Evolutionary conservation across 139 green algal genomes (phyloP).

Genomic region (Volvox reticuliferus): DNA sequence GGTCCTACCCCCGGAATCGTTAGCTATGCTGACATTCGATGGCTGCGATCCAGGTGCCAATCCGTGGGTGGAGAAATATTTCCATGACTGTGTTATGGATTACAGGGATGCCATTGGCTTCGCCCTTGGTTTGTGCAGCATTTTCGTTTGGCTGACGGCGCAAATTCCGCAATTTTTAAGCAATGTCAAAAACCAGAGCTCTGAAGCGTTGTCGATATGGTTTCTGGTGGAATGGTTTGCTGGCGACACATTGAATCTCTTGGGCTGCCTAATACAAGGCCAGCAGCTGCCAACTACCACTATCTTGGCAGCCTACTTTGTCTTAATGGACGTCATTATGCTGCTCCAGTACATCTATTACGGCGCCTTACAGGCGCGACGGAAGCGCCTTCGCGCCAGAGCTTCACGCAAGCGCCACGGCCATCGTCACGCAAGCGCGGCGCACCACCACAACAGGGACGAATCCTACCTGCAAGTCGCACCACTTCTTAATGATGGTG

Average conservation of each 20-base stretch:
- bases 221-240: slow-evolving; percentile 91
- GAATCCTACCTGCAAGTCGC: background rate
- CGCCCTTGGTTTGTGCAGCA: slow-evolving; percentile 65
- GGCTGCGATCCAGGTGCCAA: slow-evolving; percentile 56
- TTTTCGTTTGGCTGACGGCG: slow-evolving; percentile 75
- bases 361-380: slow-evolving; percentile 61
- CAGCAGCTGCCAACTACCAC: slow-evolving; percentile 86
- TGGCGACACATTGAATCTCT: slow-evolving; percentile 74
- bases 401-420: slow-evolving; percentile 24
- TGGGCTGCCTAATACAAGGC: slow-evolving; percentile 87
- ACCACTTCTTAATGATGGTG: background rate
- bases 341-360: slow-evolving; percentile 86
- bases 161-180: slow-evolving; percentile 87
- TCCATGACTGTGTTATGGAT: slow-evolving; percentile 70
- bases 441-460: slow-evolving; percentile 8
- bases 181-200: slow-evolving; percentile 85
- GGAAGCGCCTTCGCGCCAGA: slow-evolving; percentile 33
- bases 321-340: slow-evolving; percentile 81
- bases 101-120: slow-evolving; percentile 80
- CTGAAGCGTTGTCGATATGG: slow-evolving; percentile 85
- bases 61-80: slow-evolving; percentile 61
- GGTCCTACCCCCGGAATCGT: background rate
- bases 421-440: slow-evolving; percentile 30
- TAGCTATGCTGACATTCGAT: slow-evolving; percentile 26
- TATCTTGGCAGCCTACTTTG: slow-evolving; percentile 77